Percentiles rank a stretch among this genome's conserved stretches.
Conservation (phyloP, 176 grass and related monocot species). For the Sorghum bicolor region Sorghum_bicolor_NCBIv3 NC_012874.2:6180501-6181000, state of each 20-base stretch:
- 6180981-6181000: conserved; percentile 54
- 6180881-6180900: neutral
- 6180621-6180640: neutral
- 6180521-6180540: neutral
- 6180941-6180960: conserved; percentile 94
- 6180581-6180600: neutral
- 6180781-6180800: neutral
- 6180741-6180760: neutral
- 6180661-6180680: neutral
- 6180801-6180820: neutral
- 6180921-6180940: conserved; percentile 89
- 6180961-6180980: conserved; percentile 85
- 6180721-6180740: neutral
- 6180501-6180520: neutral
- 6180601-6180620: neutral
- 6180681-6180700: neutral
- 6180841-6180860: neutral
- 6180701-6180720: neutral
- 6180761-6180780: neutral
- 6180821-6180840: conserved; percentile 6
- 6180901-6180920: conserved; percentile 64
- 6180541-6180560: neutral
- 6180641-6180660: neutral
- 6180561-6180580: neutral
- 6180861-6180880: neutral